phyloP scores from a whole-genome alignment of 257 asterid species.

The Nicotiana tabacum region DNA sequence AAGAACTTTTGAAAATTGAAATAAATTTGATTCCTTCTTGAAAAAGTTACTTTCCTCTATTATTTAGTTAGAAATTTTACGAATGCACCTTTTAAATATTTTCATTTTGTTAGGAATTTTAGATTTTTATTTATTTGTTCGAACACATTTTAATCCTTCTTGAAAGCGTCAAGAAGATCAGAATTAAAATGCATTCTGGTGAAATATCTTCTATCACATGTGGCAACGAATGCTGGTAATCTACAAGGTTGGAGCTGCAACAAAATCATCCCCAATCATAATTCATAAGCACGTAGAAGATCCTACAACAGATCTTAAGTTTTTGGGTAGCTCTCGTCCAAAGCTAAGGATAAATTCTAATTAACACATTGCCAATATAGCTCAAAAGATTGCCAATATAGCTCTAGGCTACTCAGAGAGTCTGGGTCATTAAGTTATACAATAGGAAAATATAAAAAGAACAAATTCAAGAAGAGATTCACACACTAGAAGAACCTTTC shows the following conservation, averaged over 20 bases:
- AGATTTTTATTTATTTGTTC: too few relatives aligned
- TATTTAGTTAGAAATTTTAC: too few relatives aligned
- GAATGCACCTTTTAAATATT: too few relatives aligned
- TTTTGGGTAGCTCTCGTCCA: not conserved
- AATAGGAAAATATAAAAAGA: not conserved
- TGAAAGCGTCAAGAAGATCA: too few relatives aligned
- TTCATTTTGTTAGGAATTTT: too few relatives aligned
- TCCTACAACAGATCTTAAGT: not conserved
- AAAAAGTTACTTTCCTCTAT: too few relatives aligned
- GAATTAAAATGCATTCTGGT: not conserved
- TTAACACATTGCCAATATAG: not conserved
- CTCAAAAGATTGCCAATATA: not conserved
- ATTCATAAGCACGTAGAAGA: not conserved
- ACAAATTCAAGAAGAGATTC: not conserved
- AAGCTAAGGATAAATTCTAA: not conserved
- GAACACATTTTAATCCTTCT: too few relatives aligned
- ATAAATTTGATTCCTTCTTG: too few relatives aligned
- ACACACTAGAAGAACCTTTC: not conserved
- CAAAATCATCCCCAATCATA: not conserved
- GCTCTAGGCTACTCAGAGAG: not conserved
- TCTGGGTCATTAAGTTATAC: constrained; percentile 2
- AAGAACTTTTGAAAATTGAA: too few relatives aligned
- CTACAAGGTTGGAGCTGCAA: not conserved
- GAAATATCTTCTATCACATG: not conserved
- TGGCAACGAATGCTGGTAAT: not conserved